These are phyloP conservation scores for Peronospora belbahrii DNA, from an alignment of 352 stramenopile species.

Conservation along the genomic window DNA sequence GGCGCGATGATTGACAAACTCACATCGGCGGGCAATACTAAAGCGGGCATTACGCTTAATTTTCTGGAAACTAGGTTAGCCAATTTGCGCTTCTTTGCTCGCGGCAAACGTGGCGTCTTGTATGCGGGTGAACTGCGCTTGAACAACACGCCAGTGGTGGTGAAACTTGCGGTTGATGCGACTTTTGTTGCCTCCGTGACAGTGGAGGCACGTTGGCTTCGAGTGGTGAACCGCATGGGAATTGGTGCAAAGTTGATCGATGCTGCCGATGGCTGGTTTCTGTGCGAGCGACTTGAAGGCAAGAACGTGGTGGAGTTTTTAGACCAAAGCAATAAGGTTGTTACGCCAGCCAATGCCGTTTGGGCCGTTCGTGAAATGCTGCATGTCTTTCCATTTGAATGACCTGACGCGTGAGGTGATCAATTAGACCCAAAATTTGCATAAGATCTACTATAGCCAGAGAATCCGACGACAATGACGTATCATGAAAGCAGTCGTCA, in stretches of 20 bases:
- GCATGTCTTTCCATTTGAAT: slow-evolving; percentile 21
- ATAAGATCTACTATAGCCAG: slow-evolving; percentile 11
- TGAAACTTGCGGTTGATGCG: slow-evolving; percentile 37
- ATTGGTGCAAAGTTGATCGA: slow-evolving; percentile 43
- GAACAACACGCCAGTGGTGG: slow-evolving; percentile 27
- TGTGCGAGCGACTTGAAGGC: slow-evolving; percentile 53
- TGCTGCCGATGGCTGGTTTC: slow-evolving; percentile 42
- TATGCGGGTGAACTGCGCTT: slow-evolving; percentile 33
- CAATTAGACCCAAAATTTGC: slow-evolving; percentile 31
- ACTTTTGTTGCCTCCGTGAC: slow-evolving; percentile 30
- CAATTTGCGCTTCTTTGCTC: slow-evolving; percentile 51
- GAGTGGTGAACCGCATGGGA: slow-evolving; percentile 49
- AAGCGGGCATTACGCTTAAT: slow-evolving; percentile 14
- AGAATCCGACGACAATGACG: background rate
- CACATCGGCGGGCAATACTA: slow-evolving; percentile 16
- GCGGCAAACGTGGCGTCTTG: slow-evolving; percentile 55
- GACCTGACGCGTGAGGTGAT: slow-evolving; percentile 35
- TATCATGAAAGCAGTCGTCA: slow-evolving; percentile 41
- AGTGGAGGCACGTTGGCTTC: slow-evolving; percentile 50
- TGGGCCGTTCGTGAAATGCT: slow-evolving; percentile 62
- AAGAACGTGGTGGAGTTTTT: slow-evolving; percentile 61
- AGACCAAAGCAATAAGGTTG: slow-evolving; percentile 9
- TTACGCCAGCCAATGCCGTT: slow-evolving; percentile 25
- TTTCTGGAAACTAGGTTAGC: slow-evolving; percentile 17
- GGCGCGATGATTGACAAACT: slow-evolving; percentile 47